Percentiles rank a stretch among this genome's conserved stretches.
Conservation (phyloP, 2,329 filamentous ascomycete species). For the Allantophomopsis lycopodina region DNA sequence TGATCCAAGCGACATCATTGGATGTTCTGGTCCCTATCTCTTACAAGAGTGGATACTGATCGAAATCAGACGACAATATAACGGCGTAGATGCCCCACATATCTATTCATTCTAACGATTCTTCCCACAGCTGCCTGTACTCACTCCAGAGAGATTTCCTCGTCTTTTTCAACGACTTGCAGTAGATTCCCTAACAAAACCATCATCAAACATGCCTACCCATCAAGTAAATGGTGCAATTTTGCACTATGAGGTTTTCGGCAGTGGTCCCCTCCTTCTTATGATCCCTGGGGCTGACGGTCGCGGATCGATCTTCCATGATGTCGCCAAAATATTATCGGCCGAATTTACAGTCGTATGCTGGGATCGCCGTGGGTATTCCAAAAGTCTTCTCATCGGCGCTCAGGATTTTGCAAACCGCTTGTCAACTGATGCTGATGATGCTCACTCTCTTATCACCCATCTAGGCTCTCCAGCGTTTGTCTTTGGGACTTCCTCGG, state of each 20-base stretch:
- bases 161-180: too few relatives aligned
- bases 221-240: constrained; percentile 12
- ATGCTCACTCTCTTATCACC: constrained; percentile 7
- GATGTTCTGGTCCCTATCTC: too few relatives aligned
- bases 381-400: constrained; percentile 8
- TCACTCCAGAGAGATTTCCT: too few relatives aligned
- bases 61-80: too few relatives aligned
- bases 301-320: constrained; percentile 12
- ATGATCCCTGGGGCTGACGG: constrained; percentile 19
- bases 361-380: constrained; percentile 17
- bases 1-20: too few relatives aligned
- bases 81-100: too few relatives aligned
- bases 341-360: constrained; percentile 14
- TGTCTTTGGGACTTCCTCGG: constrained; percentile 8
- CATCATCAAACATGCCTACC: constrained; percentile 3
- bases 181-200: too few relatives aligned
- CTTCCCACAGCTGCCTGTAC: too few relatives aligned
- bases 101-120: too few relatives aligned
- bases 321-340: constrained; percentile 9
- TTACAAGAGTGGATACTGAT: too few relatives aligned
- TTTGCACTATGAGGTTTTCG: constrained; percentile 16
- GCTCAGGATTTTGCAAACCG: constrained; percentile 15
- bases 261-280: constrained; percentile 15
- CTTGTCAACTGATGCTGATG: constrained; percentile 17
- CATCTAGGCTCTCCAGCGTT: constrained; percentile 2